These are phyloP conservation scores for Ophiorrhiza pumila DNA, from an alignment of 257 asterid species.

Conservation along the genomic window DNA sequence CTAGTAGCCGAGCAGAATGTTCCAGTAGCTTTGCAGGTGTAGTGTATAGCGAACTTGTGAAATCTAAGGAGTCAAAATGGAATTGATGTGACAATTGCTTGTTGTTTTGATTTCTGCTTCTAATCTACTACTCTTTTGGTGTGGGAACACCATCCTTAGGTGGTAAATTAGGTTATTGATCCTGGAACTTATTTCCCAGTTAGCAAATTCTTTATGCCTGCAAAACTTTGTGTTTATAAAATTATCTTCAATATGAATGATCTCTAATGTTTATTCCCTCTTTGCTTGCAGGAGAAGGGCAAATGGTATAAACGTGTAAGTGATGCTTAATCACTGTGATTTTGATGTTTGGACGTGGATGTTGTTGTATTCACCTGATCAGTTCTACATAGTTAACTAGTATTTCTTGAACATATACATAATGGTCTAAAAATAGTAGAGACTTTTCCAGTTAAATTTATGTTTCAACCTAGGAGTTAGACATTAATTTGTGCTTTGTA, in stretches of 20 bases:
- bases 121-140: neutral
- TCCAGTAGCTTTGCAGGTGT: neutral
- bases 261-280: conserved; percentile 20
- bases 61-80: neutral
- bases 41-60: neutral
- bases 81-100: neutral
- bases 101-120: neutral
- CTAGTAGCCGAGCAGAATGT: neutral
- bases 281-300: conserved; percentile 58
- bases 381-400: neutral
- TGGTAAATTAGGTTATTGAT: neutral
- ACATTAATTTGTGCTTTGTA: neutral
- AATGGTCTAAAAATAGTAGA: neutral
- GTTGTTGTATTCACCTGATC: neutral
- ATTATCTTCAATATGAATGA: neutral
- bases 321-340: conserved; percentile 9
- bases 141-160: neutral
- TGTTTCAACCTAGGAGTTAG: neutral
- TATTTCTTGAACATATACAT: neutral
- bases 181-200: neutral
- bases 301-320: conserved; percentile 70
- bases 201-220: neutral
- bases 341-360: conserved; percentile 12
- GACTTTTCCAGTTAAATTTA: neutral
- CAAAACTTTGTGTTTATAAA: neutral